Base-by-base conservation (phyloP, 495 filamentous ascomycete species). In the Penicillium steckii region DNA sequence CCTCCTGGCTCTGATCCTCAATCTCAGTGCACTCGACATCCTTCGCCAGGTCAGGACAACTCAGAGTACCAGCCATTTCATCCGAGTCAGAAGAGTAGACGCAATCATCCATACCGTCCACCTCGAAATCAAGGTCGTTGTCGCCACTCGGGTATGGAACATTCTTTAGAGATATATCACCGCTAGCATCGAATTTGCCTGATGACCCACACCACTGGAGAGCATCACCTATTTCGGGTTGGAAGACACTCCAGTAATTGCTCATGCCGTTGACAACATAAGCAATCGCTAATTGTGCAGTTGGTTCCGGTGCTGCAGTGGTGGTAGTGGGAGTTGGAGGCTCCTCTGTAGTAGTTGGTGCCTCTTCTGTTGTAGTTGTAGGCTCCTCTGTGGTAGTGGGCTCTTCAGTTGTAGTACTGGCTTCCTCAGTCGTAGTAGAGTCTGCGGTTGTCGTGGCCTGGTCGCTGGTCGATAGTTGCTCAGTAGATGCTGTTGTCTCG, bases 41-140 rank as follows among this genome's bases (percentile, higher is more conserved):
- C n/a, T 25, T 13, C 23, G 42, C 26, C 12, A 44, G 27, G n/a
- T 44, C 42, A 29, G 42, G 42, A 26, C 42, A 44, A 24, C 42
- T 44, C 42, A 44, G 42, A 8, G 22, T 44, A 8, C 42, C 42
- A n/a, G 42, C 42, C 6, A 8, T 13, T 9, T 44, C 42, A 44
- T 29, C 25, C 10, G 42, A 44, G 42, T 29, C 42, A n/a, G 42
- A 44, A 4, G 42, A 44, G n/a, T 44, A 44, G 22, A 24, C 26
- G 21, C 42, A 44, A 26, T 27, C 25, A 27, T 24, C 27, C 42
- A 7, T 44, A 5, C 27, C 25, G n/a, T 44, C 42, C 2, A 44
- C 15, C n/a, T 44, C 25, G 9, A 44, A 44, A 24, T 44, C 42
- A 2, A 44, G 27, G 4, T 44, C 25, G 19, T 44, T 25, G 15